Conservation (phyloP, 2,329 filamentous ascomycete species). For the Fusarium sp. region DNA sequence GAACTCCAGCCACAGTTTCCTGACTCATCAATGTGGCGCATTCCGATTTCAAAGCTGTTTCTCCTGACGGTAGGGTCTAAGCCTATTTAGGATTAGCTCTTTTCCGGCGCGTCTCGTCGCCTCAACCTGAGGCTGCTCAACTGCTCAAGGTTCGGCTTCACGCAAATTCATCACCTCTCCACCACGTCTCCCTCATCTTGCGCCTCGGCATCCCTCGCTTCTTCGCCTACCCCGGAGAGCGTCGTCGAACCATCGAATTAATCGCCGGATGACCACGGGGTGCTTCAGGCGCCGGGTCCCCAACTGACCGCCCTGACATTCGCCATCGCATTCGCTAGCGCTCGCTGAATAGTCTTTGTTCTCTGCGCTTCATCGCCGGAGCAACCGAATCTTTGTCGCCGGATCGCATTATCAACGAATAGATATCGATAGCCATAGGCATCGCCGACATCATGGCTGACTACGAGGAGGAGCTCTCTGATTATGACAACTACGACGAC, state of each 20-base stretch:
- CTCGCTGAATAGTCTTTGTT: slow-evolving; percentile 28
- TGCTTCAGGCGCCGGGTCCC: slow-evolving; percentile 47
- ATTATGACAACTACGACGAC: slow-evolving; percentile 77
- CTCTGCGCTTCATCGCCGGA: slow-evolving; percentile 14
- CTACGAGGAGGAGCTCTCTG: slow-evolving; percentile 64
- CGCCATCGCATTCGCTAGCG: slow-evolving; percentile 34
- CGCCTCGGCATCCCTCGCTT: slow-evolving; percentile 29
- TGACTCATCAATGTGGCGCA: slow-evolving; percentile 32
- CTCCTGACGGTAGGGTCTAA: neutral
- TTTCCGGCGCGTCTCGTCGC: slow-evolving; percentile 37
- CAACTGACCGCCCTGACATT: slow-evolving; percentile 46
- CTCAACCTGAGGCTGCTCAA: slow-evolving; percentile 37
- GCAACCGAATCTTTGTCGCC: slow-evolving; percentile 11
- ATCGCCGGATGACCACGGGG: slow-evolving; percentile 47
- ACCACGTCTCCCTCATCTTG: slow-evolving; percentile 27
- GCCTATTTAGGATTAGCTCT: neutral
- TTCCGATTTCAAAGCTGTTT: slow-evolving; percentile 1
- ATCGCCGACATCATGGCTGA: slow-evolving; percentile 58
- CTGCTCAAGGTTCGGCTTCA: slow-evolving; percentile 36
- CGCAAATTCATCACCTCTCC: slow-evolving; percentile 43
- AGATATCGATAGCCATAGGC: neutral
- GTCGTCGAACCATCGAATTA: slow-evolving; percentile 34
- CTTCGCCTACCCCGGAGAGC: slow-evolving; percentile 25
- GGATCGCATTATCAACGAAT: neutral
- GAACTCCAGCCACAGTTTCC: neutral